These are phyloP conservation scores for Aureobasidium subglaciale DNA, from an alignment of 2,329 filamentous ascomycete genomes.

Conservation along the genomic window DNA sequence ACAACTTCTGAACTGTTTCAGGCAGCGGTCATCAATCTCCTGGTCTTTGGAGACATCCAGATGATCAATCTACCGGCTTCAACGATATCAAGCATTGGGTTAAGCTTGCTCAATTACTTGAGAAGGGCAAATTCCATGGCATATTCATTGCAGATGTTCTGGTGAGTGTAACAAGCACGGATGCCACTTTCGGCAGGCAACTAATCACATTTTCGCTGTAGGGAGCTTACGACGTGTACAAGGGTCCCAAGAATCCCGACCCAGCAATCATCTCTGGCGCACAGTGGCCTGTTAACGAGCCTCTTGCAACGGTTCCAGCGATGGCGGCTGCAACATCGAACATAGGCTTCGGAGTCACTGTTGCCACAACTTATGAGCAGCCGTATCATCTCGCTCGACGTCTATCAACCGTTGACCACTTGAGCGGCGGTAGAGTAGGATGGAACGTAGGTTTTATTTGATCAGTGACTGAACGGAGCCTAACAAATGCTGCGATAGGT, in stretches of 20 bases:
- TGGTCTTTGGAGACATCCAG: conserved; percentile 57
- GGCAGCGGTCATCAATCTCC: conserved; percentile 48
- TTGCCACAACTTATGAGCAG: conserved; percentile 60
- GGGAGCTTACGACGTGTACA: conserved; percentile 62
- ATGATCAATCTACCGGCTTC: conserved; percentile 56
- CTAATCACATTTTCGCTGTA: not conserved
- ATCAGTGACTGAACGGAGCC: not conserved
- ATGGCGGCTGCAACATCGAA: conserved; percentile 62
- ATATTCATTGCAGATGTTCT: conserved; percentile 63
- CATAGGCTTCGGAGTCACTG: conserved; percentile 62
- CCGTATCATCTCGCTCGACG: conserved; percentile 60
- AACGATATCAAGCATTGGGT: conserved; percentile 56
- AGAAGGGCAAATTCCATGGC: conserved; percentile 56
- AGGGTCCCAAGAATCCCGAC: conserved; percentile 39
- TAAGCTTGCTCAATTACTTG: conserved; percentile 52
- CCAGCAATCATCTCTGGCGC: conserved; percentile 37
- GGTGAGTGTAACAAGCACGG: conserved; percentile 32
- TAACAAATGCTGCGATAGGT: conserved; percentile 35
- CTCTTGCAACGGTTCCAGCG: conserved; percentile 52
- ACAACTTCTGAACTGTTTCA: conserved; percentile 21
- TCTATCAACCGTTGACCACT: conserved; percentile 60
- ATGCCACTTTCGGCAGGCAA: not conserved
- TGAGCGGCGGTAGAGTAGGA: conserved; percentile 51
- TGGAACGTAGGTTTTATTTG: not conserved
- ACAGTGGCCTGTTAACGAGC: conserved; percentile 67